These are phyloP conservation scores for Gossypium lobatum DNA, from an alignment of 441 rosid species.

Conservation along the genomic window DNA sequence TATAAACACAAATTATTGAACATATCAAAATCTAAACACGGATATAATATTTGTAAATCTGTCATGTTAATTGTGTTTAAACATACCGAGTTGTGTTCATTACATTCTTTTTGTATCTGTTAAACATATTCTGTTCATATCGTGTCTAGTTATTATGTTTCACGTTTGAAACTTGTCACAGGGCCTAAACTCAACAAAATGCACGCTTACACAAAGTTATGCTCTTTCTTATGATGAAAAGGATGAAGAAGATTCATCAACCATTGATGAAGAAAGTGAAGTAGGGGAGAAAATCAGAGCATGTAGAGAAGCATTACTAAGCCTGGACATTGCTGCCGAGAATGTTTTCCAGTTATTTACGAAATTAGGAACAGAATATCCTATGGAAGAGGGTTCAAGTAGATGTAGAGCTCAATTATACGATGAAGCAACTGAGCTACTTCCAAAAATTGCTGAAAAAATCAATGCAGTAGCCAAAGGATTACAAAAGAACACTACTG, in stretches of 20 bases:
- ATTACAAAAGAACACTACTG: conserved; percentile 17
- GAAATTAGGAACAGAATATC: conserved; percentile 20
- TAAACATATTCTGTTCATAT: background rate
- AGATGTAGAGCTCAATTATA: conserved; percentile 33
- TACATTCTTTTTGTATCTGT: background rate
- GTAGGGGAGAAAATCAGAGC: background rate
- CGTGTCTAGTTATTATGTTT: background rate
- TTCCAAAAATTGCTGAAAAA: conserved; percentile 48
- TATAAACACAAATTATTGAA: too few species aligned
- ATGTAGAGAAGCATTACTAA: conserved; percentile 48
- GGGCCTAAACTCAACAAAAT: conserved; percentile 24
- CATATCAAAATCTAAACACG: too few species aligned
- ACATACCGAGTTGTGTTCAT: background rate
- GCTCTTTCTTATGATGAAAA: background rate
- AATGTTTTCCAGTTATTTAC: background rate
- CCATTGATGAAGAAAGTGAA: conserved; percentile 2
- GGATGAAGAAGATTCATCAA: background rate
- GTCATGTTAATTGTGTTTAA: background rate
- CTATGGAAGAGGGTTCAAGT: conserved; percentile 28
- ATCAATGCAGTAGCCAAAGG: conserved; percentile 35
- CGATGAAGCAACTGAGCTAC: conserved; percentile 42
- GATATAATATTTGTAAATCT: background rate
- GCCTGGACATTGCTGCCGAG: conserved; percentile 7
- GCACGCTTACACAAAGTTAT: background rate
- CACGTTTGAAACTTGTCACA: conserved; percentile 16